phyloP scores from a whole-genome alignment of 2,329 filamentous ascomycete genomes.

The Diplodia sapinea region DNA sequence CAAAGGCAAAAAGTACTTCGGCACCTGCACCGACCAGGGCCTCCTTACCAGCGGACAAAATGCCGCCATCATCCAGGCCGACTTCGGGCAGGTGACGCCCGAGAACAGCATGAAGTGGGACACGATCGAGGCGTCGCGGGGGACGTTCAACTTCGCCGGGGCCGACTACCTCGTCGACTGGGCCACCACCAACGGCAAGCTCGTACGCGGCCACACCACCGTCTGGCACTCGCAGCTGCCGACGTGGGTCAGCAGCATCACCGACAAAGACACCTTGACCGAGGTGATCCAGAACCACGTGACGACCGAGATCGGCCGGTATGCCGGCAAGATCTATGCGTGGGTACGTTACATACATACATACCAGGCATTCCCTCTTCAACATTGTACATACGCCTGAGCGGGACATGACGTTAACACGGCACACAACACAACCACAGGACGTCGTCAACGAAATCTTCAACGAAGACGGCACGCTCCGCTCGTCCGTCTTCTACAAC shows the following conservation, averaged over 20 bases:
- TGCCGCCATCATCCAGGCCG: slow-evolving; percentile 61
- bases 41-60: slow-evolving; percentile 58
- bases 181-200: slow-evolving; percentile 61
- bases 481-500: slow-evolving; percentile 67
- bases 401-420: too few relatives aligned
- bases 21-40: slow-evolving; percentile 62
- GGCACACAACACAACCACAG: background rate
- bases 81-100: slow-evolving; percentile 69
- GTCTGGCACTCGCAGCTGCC: slow-evolving; percentile 64
- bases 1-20: slow-evolving; percentile 70
- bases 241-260: slow-evolving; percentile 64
- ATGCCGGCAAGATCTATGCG: slow-evolving; percentile 67
- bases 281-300: slow-evolving; percentile 66
- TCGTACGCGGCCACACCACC: slow-evolving; percentile 69
- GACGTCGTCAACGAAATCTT: slow-evolving; percentile 72
- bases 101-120: slow-evolving; percentile 77
- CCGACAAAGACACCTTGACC: slow-evolving; percentile 59
- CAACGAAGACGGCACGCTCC: slow-evolving; percentile 64
- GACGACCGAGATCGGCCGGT: slow-evolving; percentile 62
- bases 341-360: slow-evolving; percentile 48
- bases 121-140: slow-evolving; percentile 55
- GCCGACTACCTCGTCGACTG: slow-evolving; percentile 67
- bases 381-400: too few relatives aligned
- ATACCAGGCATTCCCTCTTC: too few relatives aligned
- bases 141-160: slow-evolving; percentile 61